Base-by-base conservation (phyloP, 768 basidiomycete species). In the Trametes sanguinea region DNA sequence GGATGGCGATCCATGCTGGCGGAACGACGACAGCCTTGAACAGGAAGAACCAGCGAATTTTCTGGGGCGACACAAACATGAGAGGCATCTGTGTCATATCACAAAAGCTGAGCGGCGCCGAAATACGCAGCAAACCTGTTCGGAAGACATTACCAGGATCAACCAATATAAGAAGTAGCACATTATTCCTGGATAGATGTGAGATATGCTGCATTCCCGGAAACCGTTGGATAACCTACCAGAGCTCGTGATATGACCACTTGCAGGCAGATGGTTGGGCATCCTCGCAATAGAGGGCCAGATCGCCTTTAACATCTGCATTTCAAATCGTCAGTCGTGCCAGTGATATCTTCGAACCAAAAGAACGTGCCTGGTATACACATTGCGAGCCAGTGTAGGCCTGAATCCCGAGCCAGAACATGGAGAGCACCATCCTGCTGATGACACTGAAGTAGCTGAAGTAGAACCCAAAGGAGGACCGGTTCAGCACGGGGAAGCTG, bases 391-490 rank as follows among this genome's bases (percentile, higher is more conserved):
- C 63, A n/a, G 65, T 69, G 64, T 56, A 65, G 46, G 85, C 86
- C 78, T 88, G 88, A 14, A 90, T 81, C 4, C 85, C 85, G 61
- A 90, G 89, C 90, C 92, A 94, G 72, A 93, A 90, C 81, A 92
- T 83, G 40, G 88, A 80, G 27, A 94, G 81, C 17, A 92, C 75
- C 44, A 86, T 81, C n/a, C 92, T 84, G 65, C 88, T 90, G 60
- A 94, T 71, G 45, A 95, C 89, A 60, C 84, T 86, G 73, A 94
- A 94, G 74, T 92, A 94, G 70, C 90, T 90, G 67, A 94, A 83
- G 85, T 89, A 94, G 76, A 93, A 94, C 1, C 94, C 93, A 66
- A 94, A 91, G 0, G 89, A 92, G 1, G 92, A 92, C 16, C 93
- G 80, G 66, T 88, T 90, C n/a, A 93, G 78, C 52, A 94, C 82